Evolutionary conservation across 345 rosid genomes (phyloP), one percentile per base, ranked within the genome.

Genomic region (Mangifera indica): DNA sequence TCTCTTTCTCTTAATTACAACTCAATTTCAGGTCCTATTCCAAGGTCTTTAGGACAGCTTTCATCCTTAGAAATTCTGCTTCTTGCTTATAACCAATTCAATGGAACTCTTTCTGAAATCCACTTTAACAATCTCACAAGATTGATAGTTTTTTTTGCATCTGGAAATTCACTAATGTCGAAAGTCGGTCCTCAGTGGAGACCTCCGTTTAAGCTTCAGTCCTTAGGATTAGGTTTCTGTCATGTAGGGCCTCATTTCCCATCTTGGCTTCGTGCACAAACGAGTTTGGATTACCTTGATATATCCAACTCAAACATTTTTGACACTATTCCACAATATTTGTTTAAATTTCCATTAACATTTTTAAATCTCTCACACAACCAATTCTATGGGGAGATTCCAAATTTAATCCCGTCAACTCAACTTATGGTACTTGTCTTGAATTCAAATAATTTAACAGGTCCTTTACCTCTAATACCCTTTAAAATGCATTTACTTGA

Each of bases 301-400:
- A n/a, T n/a, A n/a, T n/a, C n/a, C n/a, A n/a, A n/a, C n/a, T n/a
- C n/a, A n/a, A n/a, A n/a, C n/a, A n/a, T n/a, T n/a, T n/a, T n/a
- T n/a, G n/a, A n/a, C n/a, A n/a, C n/a, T n/a, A n/a, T n/a, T n/a
- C n/a, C n/a, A n/a, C n/a, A n/a, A n/a, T n/a, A n/a, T n/a, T n/a
- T n/a, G 32, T 72, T 78, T 32, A 32, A 32, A 32, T 32, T 32
- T 32, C 37, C 4, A 32, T 32, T 32, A 32, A 32, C 2, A 32
- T 21, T 7, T 53, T 57, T 79, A 6, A 76, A 81, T 63, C 55
- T 81, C 18, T 81, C 85, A 29, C n/a, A 42, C 72, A 83, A 84
- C 59, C 54, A 20, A 7, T 44, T 84, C 40, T 37, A 54, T 17
- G 87, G 81, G 4, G 21, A 0, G 12, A 49, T 84, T 7, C 76